phyloP scores from a whole-genome alignment of 2,329 filamentous ascomycete species.

The Cladosporium oxysporum region DNA sequence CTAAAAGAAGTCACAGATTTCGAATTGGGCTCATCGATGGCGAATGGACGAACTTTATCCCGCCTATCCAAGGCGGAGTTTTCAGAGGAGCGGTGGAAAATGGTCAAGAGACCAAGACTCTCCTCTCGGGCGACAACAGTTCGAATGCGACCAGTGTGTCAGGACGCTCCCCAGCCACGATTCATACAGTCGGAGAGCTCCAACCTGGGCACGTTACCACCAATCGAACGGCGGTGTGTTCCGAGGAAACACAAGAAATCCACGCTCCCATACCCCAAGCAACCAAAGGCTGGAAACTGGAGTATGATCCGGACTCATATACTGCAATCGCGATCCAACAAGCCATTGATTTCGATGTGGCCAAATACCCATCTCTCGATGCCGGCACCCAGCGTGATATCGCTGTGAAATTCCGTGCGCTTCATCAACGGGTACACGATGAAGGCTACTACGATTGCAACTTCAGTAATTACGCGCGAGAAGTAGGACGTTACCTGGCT shows the following conservation, averaged over 20 bases:
- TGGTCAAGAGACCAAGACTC: conserved; percentile 10
- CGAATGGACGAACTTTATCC: conserved; percentile 60
- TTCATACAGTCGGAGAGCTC: neutral
- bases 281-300: neutral
- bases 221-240: neutral
- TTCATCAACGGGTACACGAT: conserved; percentile 58
- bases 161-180: neutral
- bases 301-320: conserved; percentile 33
- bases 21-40: conserved; percentile 59
- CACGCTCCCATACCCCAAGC: neutral
- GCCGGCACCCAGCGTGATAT: conserved; percentile 57
- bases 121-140: neutral
- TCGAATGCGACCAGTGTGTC: conserved; percentile 1
- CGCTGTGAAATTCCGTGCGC: conserved; percentile 54
- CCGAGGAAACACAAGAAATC: neutral
- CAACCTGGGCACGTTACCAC: neutral
- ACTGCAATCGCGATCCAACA: conserved; percentile 39
- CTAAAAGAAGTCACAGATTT: conserved; percentile 48
- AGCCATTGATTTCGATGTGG: conserved; percentile 42
- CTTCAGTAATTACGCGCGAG: conserved; percentile 61
- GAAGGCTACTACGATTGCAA: conserved; percentile 62
- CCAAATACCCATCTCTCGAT: conserved; percentile 56
- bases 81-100: conserved; percentile 38
- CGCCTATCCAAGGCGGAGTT: conserved; percentile 55
- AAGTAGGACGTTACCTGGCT: conserved; percentile 54